Percentiles rank a stretch among this genome's conserved stretches.
These are phyloP conservation scores for Lyophyllum semitale DNA, from an alignment of 768 basidiomycete genomes.

Conservation along the genomic window DNA sequence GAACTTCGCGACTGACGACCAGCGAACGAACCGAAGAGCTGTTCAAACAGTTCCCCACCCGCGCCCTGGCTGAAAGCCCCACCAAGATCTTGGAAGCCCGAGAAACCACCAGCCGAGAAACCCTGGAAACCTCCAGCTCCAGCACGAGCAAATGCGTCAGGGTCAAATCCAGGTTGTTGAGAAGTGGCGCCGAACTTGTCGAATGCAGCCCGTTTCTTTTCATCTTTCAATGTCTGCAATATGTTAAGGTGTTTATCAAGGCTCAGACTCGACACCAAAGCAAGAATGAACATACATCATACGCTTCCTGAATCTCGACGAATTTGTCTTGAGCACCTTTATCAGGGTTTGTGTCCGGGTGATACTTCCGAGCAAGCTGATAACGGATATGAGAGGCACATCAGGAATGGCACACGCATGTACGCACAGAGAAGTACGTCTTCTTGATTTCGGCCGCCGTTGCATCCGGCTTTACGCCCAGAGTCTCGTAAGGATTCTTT, in stretches of 20 bases:
- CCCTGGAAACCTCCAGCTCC: constrained; percentile 49
- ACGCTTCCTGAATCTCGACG: constrained; percentile 94
- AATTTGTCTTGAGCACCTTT: constrained; percentile 90
- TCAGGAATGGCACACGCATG: constrained; percentile 5
- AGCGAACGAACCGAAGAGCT: constrained; percentile 77
- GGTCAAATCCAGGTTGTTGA: constrained; percentile 92
- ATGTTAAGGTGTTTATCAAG: constrained; percentile 14
- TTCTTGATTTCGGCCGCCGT: constrained; percentile 93
- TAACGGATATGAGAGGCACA: constrained; percentile 16
- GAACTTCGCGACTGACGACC: constrained; percentile 44
- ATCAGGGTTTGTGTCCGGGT: constrained; percentile 96
- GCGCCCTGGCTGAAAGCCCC: constrained; percentile 53
- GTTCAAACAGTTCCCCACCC: constrained; percentile 76
- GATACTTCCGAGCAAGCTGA: constrained; percentile 96
- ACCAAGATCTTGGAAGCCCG: constrained; percentile 73
- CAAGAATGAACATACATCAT: constrained; percentile 65
- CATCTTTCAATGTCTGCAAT: constrained; percentile 85
- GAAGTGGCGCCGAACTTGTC: constrained; percentile 94
- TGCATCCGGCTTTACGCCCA: constrained; percentile 87
- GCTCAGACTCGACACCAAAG: constrained; percentile 1
- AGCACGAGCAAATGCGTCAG: constrained; percentile 67
- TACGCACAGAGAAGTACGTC: constrained; percentile 87
- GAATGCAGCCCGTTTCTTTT: constrained; percentile 87
- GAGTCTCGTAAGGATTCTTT: constrained; percentile 89
- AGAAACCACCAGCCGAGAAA: constrained; percentile 48